Evolutionary conservation across 768 basidiomycete genomes (phyloP), one percentile per base, ranked within the genome.

Genomic region (Lyophyllum atratum): DNA sequence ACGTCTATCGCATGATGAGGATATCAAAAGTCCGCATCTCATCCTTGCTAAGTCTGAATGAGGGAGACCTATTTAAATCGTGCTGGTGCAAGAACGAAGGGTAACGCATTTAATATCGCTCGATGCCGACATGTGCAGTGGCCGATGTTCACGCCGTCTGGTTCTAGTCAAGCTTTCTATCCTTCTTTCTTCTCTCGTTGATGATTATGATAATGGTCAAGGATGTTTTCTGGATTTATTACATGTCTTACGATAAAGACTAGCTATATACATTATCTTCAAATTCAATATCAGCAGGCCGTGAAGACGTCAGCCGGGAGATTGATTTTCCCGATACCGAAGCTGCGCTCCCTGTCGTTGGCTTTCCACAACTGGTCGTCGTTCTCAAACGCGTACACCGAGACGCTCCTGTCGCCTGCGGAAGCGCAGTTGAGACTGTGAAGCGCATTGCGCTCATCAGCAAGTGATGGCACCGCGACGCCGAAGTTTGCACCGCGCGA

Each of bases 341-440:
- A 78, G 57, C 75, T 77, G 33, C 68, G 65, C 57, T 77, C 76
- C 34, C 71, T 73, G 42, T 70, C 73, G 43, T 73, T 70, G 1
- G 50, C 61, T 50, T 77, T 75, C 76, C 76, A 77, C 19, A 46
- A 31, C 58, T 74, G 71, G 58, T 76, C 73, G 43, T 75, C 74
- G 26, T 70, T 72, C 54, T 77, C 76, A 56, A 77, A 77, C 0
- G 72, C 71, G 52, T 68, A 76, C 4, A 74, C 64, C 2, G 69
- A 65, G 19, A 75, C 66, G 28, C 67, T 68, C 15, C 57, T 64
- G 49, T 73, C 73, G 48, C 68, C 63, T 9, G 64, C 56, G 44
- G 60, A 63, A 5, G 72, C 75, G 53, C 75, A 76, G 59, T 75
- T 76, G n/a, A 76, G 61, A 26, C 64, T 74, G 9, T 62, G 49